Percentiles rank a stretch among this genome's conserved stretches.
phyloP scores from a whole-genome alignment of 352 stramenopile species.

The Globisporangium nagaii region DNA sequence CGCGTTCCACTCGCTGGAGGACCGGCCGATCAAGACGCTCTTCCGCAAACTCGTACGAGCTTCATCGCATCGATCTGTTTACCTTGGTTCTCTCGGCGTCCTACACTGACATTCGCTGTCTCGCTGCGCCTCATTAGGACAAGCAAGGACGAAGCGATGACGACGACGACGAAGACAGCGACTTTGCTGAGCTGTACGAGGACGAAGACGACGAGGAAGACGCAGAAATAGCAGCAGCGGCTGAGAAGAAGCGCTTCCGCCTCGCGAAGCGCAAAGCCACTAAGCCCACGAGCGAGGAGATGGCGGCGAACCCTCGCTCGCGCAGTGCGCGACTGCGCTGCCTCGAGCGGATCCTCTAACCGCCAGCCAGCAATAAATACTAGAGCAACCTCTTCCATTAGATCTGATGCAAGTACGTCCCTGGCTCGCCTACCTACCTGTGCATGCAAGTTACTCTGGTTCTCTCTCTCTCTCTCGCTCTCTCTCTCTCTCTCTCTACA shows the following conservation, averaged over 20 bases:
- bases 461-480: no score
- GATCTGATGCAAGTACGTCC: no score
- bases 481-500: constrained; percentile 11
- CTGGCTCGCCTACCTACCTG: no score
- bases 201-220: constrained; percentile 16
- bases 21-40: constrained; percentile 75
- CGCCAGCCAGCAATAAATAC: constrained; percentile 18
- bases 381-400: not conserved
- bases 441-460: no score
- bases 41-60: constrained; percentile 53
- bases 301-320: constrained; percentile 55
- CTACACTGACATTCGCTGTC: no score
- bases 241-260: constrained; percentile 40
- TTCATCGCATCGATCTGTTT: no score
- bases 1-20: constrained; percentile 81
- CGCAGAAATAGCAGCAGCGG: constrained; percentile 2
- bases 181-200: constrained; percentile 16
- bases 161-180: constrained; percentile 22
- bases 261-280: constrained; percentile 60
- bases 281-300: constrained; percentile 61
- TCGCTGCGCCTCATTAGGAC: constrained; percentile 33
- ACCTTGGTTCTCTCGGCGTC: no score
- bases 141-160: constrained; percentile 18
- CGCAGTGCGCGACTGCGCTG: constrained; percentile 71
- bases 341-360: constrained; percentile 39